These are phyloP conservation scores for Naganishia onofrii DNA, from an alignment of 768 basidiomycete species.

Conservation along the genomic window DNA sequence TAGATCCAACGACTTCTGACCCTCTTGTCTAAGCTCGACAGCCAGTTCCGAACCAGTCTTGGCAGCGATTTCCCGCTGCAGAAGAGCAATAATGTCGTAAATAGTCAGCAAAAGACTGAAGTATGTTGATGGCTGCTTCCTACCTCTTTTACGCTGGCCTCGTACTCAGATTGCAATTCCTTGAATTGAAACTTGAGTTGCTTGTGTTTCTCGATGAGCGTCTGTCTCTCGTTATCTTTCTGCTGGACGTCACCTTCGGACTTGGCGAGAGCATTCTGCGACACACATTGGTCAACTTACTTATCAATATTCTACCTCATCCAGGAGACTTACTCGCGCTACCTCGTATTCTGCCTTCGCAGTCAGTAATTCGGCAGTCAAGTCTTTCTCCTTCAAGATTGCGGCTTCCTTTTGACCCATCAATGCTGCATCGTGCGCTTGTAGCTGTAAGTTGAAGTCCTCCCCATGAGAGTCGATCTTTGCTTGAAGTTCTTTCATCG, in stretches of 20 bases:
- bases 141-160: conserved; percentile 1
- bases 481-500: not conserved
- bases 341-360: not conserved
- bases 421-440: not conserved
- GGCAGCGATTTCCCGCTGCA: not conserved
- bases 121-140: not conserved
- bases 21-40: not conserved
- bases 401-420: not conserved
- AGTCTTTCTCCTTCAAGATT: not conserved
- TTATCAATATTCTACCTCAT: too few relatives aligned
- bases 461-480: not conserved
- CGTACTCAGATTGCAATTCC: not conserved
- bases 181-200: not conserved
- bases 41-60: not conserved
- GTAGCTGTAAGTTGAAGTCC: not conserved
- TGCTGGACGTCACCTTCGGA: not conserved
- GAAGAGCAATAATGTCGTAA: not conserved
- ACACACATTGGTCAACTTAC: too few relatives aligned
- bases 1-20: not conserved
- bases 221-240: not conserved
- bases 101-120: not conserved
- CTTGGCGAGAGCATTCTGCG: not conserved
- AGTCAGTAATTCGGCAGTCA: not conserved
- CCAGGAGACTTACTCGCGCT: not conserved
- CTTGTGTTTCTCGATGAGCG: not conserved